A percentile compares a stretch with the other conserved stretches of the same genome.
These are phyloP conservation scores for Miamiensis avidus DNA, from an alignment of 169 alveolate genomes.

Conservation along the genomic window DNA sequence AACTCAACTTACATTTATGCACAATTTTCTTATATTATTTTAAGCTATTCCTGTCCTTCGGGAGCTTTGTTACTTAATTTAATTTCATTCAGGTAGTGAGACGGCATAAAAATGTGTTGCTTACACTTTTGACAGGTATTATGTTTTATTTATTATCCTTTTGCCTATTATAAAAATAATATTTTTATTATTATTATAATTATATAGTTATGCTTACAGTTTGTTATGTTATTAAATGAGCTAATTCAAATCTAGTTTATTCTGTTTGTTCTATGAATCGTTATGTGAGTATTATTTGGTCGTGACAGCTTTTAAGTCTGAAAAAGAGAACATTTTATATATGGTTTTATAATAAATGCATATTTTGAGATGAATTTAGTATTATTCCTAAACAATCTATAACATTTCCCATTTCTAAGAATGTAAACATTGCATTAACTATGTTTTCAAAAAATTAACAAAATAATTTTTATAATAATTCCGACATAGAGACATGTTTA, in stretches of 20 bases:
- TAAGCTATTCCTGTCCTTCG: neutral
- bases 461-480: too few species aligned
- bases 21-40: neutral
- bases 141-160: neutral
- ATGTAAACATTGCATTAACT: neutral
- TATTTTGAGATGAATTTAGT: too few species aligned
- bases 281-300: neutral
- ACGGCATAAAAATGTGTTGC: neutral
- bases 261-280: neutral
- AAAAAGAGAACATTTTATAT: too few species aligned
- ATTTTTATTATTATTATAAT: too few species aligned
- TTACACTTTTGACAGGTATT: neutral
- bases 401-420: neutral
- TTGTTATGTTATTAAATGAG: too few species aligned
- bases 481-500: neutral
- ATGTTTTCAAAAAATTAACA: neutral
- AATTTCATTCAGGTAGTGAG: neutral
- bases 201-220: too few species aligned
- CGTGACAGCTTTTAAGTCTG: neutral
- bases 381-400: neutral
- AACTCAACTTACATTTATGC: neutral
- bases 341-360: too few species aligned
- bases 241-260: too few species aligned
- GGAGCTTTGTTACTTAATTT: too few species aligned
- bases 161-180: neutral